Base-by-base conservation (phyloP, 192 early-diverging fungal genomes). In the Coemansia reversa region DNA sequence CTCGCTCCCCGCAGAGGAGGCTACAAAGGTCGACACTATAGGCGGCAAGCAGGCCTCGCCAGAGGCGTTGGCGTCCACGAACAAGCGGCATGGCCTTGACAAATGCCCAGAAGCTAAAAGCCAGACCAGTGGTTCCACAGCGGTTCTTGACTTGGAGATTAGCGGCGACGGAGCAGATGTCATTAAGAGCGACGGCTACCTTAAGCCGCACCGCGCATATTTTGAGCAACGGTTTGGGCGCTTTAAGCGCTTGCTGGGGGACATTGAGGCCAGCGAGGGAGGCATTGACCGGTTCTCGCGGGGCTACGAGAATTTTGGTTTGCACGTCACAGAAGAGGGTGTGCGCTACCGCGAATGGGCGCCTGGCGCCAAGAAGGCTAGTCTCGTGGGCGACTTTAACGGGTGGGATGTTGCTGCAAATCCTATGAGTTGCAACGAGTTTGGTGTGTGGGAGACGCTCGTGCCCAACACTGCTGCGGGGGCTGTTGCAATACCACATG, bases 291-390 rank as follows among this genome's bases (percentile, higher is more conserved):
- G 82, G 49, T 98, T 94, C 73, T 86, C 92, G 19, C 86, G 87
- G 19, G 89, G 89, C 23, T 94, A 92, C 65, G 89, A 95, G 61
- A 58, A 68, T 24, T 89, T 90, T 69, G 96, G 96, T 1, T 90
- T 98, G 66, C 86, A 89, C 62, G 82, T 91, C 20, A 76, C 75
- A n/a, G 33, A 66, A 16, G 84, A 89, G 51, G 85, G 81, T 22
- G 89, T 95, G 53, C 63, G 83, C 5, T 98, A 96, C 79, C 83
- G 92, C n/a, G 96, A 98, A 77, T 98, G 95, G 95, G 95, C 95
- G 33, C 96, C 96, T 7, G 88, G 87, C 49, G 95, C 90, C 7
- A 69, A 60, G 16, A 71, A 74, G 25, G 95, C 94, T 20, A 89
- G 78, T 59, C 83, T 98, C 30, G 84, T 95, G 63, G 96, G 96